phyloP scores from a whole-genome alignment of 345 rosid genomes.

The Lumnitzera racemosa region DNA sequence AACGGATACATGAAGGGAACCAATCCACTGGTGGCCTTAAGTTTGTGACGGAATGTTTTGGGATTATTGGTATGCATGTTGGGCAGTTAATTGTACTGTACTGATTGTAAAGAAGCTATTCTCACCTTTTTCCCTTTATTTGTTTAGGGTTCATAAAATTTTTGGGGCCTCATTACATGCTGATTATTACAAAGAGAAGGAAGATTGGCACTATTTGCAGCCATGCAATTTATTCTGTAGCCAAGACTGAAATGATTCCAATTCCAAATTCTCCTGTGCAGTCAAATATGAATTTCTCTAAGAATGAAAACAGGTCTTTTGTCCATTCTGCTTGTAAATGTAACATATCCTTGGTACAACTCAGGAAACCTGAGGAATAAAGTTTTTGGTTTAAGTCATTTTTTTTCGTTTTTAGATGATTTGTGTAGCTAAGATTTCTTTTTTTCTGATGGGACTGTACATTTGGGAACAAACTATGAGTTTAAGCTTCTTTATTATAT shows the following conservation, averaged over 20 bases:
- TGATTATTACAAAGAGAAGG: constrained; percentile 82
- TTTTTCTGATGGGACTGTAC: no score
- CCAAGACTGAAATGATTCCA: constrained; percentile 71
- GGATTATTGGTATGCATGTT: constrained; percentile 66
- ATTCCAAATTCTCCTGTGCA: constrained; percentile 62
- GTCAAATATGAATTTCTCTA: constrained; percentile 79
- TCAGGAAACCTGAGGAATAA: constrained; percentile 28
- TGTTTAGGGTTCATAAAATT: constrained; percentile 81
- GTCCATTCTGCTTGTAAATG: constrained; percentile 84
- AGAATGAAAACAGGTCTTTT: constrained; percentile 97
- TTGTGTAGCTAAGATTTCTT: neutral
- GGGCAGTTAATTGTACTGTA: no score
- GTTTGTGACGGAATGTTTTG: constrained; percentile 75
- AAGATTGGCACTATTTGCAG: constrained; percentile 89
- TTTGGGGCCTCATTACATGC: constrained; percentile 94
- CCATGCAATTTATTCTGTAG: constrained; percentile 59
- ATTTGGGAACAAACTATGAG: no score
- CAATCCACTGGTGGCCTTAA: constrained; percentile 76
- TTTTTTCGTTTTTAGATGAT: constrained; percentile 41
- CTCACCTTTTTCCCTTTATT: constrained; percentile 16
- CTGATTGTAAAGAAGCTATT: neutral
- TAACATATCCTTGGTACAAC: constrained; percentile 51
- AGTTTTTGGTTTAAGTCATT: constrained; percentile 14
- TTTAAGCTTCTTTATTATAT: no score
- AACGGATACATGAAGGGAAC: constrained; percentile 83